Evolutionary conservation across 139 green algal species (phyloP).

Genomic region (Closterium sp.): DNA sequence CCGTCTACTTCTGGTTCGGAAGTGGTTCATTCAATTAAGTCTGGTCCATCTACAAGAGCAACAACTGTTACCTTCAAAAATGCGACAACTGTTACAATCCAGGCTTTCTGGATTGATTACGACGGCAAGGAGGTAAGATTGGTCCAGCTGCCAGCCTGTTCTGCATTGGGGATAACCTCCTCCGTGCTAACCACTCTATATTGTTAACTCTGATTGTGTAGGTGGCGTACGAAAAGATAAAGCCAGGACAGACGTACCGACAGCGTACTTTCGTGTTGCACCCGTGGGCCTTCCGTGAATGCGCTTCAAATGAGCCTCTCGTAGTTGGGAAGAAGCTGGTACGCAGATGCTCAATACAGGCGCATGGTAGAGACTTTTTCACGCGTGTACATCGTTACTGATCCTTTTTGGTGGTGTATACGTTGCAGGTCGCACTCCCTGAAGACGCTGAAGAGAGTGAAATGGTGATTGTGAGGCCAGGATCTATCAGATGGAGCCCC

Average conservation of each 20-base stretch:
- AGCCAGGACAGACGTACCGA: background rate
- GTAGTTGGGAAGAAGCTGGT: background rate
- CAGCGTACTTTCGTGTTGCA: background rate
- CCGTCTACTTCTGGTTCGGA: background rate
- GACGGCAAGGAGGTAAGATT: background rate
- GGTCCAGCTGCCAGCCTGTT: background rate
- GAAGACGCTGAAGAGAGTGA: background rate
- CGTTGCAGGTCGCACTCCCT: background rate
- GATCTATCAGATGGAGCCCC: background rate
- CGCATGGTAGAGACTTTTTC: background rate
- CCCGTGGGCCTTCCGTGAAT: background rate
- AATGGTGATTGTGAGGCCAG: background rate
- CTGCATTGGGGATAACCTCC: background rate
- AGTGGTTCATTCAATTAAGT: background rate
- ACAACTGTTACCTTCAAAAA: background rate
- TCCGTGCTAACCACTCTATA: background rate
- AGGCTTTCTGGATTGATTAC: background rate
- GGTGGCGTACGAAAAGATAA: background rate
- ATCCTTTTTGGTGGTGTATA: background rate
- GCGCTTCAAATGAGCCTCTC: background rate
- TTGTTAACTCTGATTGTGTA: background rate
- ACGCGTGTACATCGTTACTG: background rate
- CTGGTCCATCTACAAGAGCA: background rate
- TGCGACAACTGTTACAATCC: background rate
- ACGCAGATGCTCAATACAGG: background rate